These are phyloP conservation scores for Neurospora sp. DNA, from an alignment of 495 filamentous ascomycete species.

Conservation along the genomic window DNA sequence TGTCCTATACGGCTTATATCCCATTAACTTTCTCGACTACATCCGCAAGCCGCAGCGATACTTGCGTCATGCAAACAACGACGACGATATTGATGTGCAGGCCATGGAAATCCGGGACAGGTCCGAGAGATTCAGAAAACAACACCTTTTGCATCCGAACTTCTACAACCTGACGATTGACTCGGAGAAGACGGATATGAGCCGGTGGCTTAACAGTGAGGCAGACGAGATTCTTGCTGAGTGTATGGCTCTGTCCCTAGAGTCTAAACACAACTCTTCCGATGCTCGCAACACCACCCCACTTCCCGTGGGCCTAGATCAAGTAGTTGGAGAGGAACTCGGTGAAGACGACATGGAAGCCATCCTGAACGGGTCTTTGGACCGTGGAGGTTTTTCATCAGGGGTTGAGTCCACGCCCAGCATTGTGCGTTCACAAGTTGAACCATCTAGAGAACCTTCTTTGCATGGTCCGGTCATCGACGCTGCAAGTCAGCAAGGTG, in stretches of 20 bases:
- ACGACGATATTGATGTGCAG: slow-evolving; percentile 60
- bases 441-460: slow-evolving; percentile 13
- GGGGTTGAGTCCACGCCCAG: background rate
- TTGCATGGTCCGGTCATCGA: background rate
- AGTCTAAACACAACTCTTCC: slow-evolving; percentile 7
- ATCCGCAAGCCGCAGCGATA: slow-evolving; percentile 65
- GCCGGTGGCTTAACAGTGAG: slow-evolving; percentile 62
- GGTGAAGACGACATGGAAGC: slow-evolving; percentile 13
- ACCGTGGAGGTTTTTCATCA: background rate
- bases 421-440: slow-evolving; percentile 11
- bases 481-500: background rate
- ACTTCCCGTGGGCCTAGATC: background rate
- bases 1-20: slow-evolving; percentile 66
- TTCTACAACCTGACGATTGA: slow-evolving; percentile 62
- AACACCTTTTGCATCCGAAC: slow-evolving; percentile 62
- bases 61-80: slow-evolving; percentile 50
- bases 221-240: slow-evolving; percentile 59
- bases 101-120: slow-evolving; percentile 57
- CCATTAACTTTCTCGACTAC: slow-evolving; percentile 69
- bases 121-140: slow-evolving; percentile 55
- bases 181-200: slow-evolving; percentile 57
- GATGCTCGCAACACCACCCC: background rate
- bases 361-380: background rate
- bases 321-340: slow-evolving; percentile 4
- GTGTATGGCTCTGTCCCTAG: slow-evolving; percentile 45